phyloP scores from a whole-genome alignment of 495 filamentous ascomycete species.

The Podospora comata region DNA sequence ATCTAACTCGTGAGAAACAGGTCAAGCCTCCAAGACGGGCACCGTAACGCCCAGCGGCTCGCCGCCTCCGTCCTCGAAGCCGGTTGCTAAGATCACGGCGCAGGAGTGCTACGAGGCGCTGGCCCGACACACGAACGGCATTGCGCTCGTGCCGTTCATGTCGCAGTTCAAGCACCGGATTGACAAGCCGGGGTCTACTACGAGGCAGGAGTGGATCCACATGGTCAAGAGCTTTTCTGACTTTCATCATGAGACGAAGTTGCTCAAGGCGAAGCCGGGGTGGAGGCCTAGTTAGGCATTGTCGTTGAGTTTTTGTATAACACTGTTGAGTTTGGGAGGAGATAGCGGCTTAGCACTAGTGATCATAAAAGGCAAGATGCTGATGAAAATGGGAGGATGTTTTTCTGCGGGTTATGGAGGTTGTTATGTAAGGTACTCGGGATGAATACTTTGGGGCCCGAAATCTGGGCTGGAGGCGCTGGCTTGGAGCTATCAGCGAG shows the following conservation, averaged over 20 bases:
- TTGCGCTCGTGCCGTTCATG: slow-evolving; percentile 60
- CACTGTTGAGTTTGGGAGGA: neutral
- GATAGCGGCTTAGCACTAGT: neutral
- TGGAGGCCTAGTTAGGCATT: neutral
- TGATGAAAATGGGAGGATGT: neutral
- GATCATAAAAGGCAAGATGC: no score
- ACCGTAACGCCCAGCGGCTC: slow-evolving; percentile 27
- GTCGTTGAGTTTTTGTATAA: neutral
- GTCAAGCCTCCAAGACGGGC: slow-evolving; percentile 41
- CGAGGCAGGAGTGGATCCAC: slow-evolving; percentile 49
- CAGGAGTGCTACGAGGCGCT: slow-evolving; percentile 58
- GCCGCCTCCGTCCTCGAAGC: slow-evolving; percentile 15
- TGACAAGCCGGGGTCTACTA: slow-evolving; percentile 42
- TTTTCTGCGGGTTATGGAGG: no score
- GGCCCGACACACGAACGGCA: slow-evolving; percentile 57
- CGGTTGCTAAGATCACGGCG: slow-evolving; percentile 34
- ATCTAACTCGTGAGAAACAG: neutral
- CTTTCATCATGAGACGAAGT: slow-evolving; percentile 27
- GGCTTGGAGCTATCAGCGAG: neutral
- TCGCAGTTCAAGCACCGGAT: slow-evolving; percentile 59
- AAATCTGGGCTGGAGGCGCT: no score
- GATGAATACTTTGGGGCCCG: no score
- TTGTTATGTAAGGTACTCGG: no score
- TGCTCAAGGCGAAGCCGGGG: slow-evolving; percentile 45
- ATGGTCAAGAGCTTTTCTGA: slow-evolving; percentile 51